Percentiles rank a stretch among this genome's conserved stretches.
phyloP scores from a whole-genome alignment of 257 asterid genomes.

The Solanum bukasovii region DNA sequence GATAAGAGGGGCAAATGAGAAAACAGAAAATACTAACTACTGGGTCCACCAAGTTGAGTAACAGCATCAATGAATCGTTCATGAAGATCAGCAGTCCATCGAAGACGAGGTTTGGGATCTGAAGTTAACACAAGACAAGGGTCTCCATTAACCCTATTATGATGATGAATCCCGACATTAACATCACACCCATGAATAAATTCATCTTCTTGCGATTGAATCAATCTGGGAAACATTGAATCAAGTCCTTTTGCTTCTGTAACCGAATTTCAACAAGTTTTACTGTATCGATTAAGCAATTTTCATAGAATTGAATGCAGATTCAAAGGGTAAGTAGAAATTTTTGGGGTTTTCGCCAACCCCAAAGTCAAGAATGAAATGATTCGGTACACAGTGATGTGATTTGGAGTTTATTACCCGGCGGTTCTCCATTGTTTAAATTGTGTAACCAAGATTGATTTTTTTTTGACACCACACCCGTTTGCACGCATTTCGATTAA shows the following conservation, averaged over 20 bases:
- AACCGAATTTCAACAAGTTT: neutral
- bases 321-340: neutral
- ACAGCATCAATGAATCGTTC: constrained; percentile 81
- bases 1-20: neutral
- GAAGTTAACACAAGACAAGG: constrained; percentile 63
- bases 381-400: neutral
- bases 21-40: constrained; percentile 37
- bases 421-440: neutral
- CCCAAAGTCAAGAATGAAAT: neutral
- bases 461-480: neutral
- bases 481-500: neutral
- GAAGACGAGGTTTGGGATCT: constrained; percentile 75
- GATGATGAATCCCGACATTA: constrained; percentile 2
- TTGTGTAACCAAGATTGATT: neutral
- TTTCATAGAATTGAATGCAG: neutral
- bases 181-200: neutral
- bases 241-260: neutral
- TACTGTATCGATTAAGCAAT: neutral
- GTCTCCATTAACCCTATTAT: constrained; percentile 20
- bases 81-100: constrained; percentile 81
- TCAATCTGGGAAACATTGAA: constrained; percentile 50
- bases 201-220: constrained; percentile 29
- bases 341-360: neutral
- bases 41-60: constrained; percentile 76
- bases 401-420: neutral